Percentiles rank a stretch among this genome's conserved stretches.
These are phyloP conservation scores for Penicillium frequentans DNA, from an alignment of 2,329 filamentous ascomycete genomes.

Conservation along the genomic window DNA sequence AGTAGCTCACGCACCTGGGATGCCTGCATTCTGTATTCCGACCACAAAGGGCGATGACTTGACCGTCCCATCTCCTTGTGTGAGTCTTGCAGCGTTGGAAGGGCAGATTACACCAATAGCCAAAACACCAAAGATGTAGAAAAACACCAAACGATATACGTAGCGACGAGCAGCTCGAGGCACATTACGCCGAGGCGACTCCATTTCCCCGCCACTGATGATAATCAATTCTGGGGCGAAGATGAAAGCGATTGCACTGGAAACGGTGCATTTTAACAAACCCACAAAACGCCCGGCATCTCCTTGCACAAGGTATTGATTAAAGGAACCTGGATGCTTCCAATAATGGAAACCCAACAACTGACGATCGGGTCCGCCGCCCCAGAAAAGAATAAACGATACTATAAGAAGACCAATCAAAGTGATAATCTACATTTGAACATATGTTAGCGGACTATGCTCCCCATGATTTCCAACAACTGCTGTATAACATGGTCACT, in stretches of 20 bases:
- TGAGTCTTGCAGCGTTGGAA: conserved; percentile 53
- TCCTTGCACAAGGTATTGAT: conserved; percentile 49
- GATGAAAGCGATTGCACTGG: conserved; percentile 56
- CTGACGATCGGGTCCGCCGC: conserved; percentile 54
- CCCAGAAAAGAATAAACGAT: conserved; percentile 57
- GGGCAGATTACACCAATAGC: conserved; percentile 63
- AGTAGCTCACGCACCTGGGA: conserved; percentile 33
- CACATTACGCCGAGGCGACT: conserved; percentile 58
- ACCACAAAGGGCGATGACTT: conserved; percentile 50
- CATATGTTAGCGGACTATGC: neutral
- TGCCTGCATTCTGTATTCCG: conserved; percentile 56
- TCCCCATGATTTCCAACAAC: too few relatives aligned
- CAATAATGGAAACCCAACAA: conserved; percentile 54
- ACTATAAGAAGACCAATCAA: conserved; percentile 54
- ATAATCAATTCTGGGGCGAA: conserved; percentile 58
- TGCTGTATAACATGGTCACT: neutral
- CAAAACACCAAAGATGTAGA: conserved; percentile 59
- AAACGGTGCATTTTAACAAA: conserved; percentile 52
- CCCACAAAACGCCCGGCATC: conserved; percentile 54
- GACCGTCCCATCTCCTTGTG: conserved; percentile 50
- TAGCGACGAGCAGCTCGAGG: conserved; percentile 60
- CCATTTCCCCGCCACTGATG: conserved; percentile 60
- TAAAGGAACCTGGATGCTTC: conserved; percentile 50
- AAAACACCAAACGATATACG: conserved; percentile 63
- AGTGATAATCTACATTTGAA: conserved; percentile 41